Evolutionary conservation across 768 basidiomycete species (phyloP).

Genomic region (Xanthoconium purpureum): DNA sequence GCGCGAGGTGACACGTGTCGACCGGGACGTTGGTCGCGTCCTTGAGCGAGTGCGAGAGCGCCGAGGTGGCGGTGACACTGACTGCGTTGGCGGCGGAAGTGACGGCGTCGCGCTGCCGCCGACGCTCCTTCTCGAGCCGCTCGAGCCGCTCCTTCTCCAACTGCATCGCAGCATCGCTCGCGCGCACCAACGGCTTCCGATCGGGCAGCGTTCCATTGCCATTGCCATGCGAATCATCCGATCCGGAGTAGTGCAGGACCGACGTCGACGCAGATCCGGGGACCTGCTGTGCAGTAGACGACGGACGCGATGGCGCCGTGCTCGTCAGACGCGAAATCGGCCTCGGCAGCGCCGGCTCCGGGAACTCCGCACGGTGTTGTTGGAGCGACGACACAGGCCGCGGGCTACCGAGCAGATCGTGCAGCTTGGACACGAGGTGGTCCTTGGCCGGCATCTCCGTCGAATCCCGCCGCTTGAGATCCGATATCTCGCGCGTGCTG

Average conservation of each 20-base stretch:
- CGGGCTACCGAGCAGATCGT: slow-evolving; percentile 47
- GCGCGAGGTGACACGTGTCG: slow-evolving; percentile 20
- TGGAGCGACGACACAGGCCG: slow-evolving; percentile 41
- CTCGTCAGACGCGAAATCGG: slow-evolving; percentile 20
- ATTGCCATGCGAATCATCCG: slow-evolving; percentile 5
- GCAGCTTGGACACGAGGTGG: slow-evolving; percentile 39
- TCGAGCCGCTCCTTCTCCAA: slow-evolving; percentile 45
- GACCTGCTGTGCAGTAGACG: slow-evolving; percentile 20
- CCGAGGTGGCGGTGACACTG: too few relatives aligned
- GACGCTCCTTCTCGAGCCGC: slow-evolving; percentile 32
- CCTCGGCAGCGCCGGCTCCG: slow-evolving; percentile 23
- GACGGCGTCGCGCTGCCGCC: slow-evolving; percentile 21
- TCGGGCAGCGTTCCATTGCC: slow-evolving; percentile 1
- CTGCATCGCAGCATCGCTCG: slow-evolving; percentile 53
- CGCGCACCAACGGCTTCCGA: slow-evolving; percentile 40
- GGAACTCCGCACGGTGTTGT: slow-evolving; percentile 28
- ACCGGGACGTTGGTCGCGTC: slow-evolving; percentile 27
- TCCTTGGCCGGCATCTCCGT: slow-evolving; percentile 25
- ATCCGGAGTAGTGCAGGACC: slow-evolving; percentile 3
- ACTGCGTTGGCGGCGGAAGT: too few relatives aligned
- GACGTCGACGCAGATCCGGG: slow-evolving; percentile 20
- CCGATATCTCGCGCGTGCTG: slow-evolving; percentile 21
- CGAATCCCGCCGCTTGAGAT: slow-evolving; percentile 21
- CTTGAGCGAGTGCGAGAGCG: slow-evolving; percentile 22
- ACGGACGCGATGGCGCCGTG: slow-evolving; percentile 17